Base-by-base conservation (phyloP, 2,329 filamentous ascomycete species). In the Fusarium clavum region DNA sequence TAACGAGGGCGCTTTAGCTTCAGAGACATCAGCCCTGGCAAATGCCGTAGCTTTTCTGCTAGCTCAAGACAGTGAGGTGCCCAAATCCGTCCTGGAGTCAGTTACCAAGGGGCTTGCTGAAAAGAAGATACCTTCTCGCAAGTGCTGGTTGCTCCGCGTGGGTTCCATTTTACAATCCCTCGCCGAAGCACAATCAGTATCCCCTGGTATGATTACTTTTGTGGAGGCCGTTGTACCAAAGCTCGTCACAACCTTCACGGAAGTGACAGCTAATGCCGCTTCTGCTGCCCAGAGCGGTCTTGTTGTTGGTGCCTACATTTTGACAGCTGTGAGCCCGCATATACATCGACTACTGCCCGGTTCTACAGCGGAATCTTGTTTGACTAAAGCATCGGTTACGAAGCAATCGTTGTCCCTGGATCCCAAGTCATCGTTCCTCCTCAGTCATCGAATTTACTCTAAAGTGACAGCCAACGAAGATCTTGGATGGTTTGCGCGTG, bases 341-440 rank as follows among this genome's bases (percentile, higher is more conserved):
- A 75, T 88, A 14, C 81, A 88, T 58, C 83, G 83, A 25, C 83
- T 85, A 40, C 82, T 89, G 16, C 87, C 90, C 54, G 84, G 86
- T 72, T 81, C 87, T 44, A 76, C 85, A 5, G 78, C 79, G 18
- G 79, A 79, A 27, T 63, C 82, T 13, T 72, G 81, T 4, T 75
- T 90, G 38, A 79, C 87, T 24, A 91, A 92, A 74, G 85, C 88
- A 25, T 83, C 88, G 30, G 81, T 94, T 27, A 79, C 86, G 25
- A 87, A 89, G 52, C 90, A 93, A 73, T 88, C 89, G 13, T 84
- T 97, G 64, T 85, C 86, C 3, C 79, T 90, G 40, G 89, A 91
- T n/a, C 90, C 93, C 1, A 97, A 97, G 78, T 90, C 92, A 16
- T 97, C 95, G 0, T 96, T 97, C 78, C 83, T 98, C 22, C 85